Base-by-base conservation (phyloP, 331 rosid species). In the Spiraea crenata region DNA sequence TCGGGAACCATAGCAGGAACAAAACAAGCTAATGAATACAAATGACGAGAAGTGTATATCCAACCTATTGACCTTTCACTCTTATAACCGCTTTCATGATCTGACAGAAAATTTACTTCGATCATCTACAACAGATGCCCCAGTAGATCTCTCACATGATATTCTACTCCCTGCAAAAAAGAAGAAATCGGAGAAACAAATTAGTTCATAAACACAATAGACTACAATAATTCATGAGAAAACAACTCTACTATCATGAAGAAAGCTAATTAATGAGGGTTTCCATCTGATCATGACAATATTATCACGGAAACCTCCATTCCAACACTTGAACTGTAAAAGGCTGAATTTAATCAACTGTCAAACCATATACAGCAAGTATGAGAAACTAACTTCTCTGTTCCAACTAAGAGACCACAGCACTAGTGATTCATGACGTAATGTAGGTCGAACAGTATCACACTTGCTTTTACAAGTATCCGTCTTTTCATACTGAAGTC, bases 151-250 rank as follows among this genome's bases (percentile, higher is more conserved):
- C 57, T n/a, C 57, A 19, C 8, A 20, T 39, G 3, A 40, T 17
- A 52, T 64, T 17, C 71, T 83, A 84, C 74, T 80, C 81, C 88
- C 88, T 80, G 85, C 12, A 41, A 3, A 16, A 31, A 7, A 4
- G 14, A 62, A 19, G n/a, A n/a, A 0, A 62, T 40, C 40, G 39
- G 66, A 5, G 49, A 17, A 39, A 39, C 20, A 8, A 37, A 47
- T 37, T 38, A 45, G 34, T 35, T 45, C 16, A 37, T 31, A 59
- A 55, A 31, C 17, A 55, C 17, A 25, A 54, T 0, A 55, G 25
- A 15, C 25, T 15, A 46, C 69, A 54, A 42, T 8, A 44, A 67
- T 11, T 70, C 64, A 54, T 20, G 40, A 59, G 3, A 2, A 3
- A 14, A 9, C 61, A 56, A 9, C n/a, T 17, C 39, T 16, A 35